Evolutionary conservation across 2,329 filamentous ascomycete genomes (phyloP), one percentile per base, ranked within the genome.

Genomic region (Exophiala oligosperma): DNA sequence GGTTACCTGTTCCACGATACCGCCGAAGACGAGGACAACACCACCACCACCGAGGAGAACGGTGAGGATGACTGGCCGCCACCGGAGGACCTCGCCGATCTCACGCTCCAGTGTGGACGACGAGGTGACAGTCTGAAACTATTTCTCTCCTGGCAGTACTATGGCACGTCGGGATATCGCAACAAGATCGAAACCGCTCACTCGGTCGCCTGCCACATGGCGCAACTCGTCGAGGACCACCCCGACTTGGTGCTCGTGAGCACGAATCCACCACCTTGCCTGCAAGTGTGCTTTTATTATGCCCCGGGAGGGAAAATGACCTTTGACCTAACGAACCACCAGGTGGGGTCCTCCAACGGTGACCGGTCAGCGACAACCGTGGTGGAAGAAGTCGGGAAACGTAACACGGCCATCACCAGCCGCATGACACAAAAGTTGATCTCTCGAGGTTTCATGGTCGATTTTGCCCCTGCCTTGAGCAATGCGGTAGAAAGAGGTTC

Each of bases 261-360:
- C 9, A 80, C 84, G 56, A 87, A 89, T 67, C 90, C 91, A 26
- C 87, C 92, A 48, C 90, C 91, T 0, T 97, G 93, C 74, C 77
- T 96, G 71, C 94, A 97, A 76, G 89, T 97, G 23, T 97, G 93
- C 78, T 97, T 97, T 73, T 96, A 96, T 72, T 92, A 90, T 68
- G 85, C 87, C 0, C 84, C 84, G 0, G 77, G 77, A 1, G 84
- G 86, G 2, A 67, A 73, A 57, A 63, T 89, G 55, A 69, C 73
- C 1, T 72, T 73, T 57, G 66, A 46, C 11, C 26, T 49, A 17
- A 17, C 8, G 46, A 35, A 8, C 49, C 56, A 17, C 49, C 68
- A 24, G 70, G 70, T 8, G 67, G 67, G 1, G 68, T 69, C 11
- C 76, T 69, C 11, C 76, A 78, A 51, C 56, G 66, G 58, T 56